Evolutionary conservation across 495 filamentous ascomycete species (phyloP), one percentile per base, ranked within the genome.

Genomic region (Aspergillus wentii): DNA sequence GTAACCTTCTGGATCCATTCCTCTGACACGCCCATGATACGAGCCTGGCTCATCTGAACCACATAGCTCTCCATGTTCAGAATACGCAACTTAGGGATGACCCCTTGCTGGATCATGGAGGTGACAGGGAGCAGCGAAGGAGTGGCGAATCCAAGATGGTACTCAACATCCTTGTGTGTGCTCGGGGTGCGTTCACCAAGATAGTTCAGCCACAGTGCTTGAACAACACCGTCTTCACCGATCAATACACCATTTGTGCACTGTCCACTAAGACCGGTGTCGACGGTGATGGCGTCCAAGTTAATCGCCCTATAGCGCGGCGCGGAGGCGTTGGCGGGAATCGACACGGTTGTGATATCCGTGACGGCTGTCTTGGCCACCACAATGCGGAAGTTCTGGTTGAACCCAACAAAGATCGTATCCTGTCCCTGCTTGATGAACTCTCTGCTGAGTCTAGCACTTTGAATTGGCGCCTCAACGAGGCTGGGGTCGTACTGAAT

Each of bases 271-370:
- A 97, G 76, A 41, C 77, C 84, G 0, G 92, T 95, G 57, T 99
- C 92, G 18, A 99, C 89, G 0, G 94, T 97, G 55, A 99, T 89
- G 27, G 94, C 94, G 50, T 99, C 94, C 15, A 99, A 74, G 49
- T 99, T 97, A 55, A 95, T 89, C 18, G 92, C 94, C 9, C 92
- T 77, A 50, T 97, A 98, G 35, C 92, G 72, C n/a, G 92, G 92
- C 7, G 92, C 88, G 8, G 85, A 77, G 2, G 85, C 80, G 51
- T 94, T 95, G 5, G 92, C 88, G 0, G 92, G 92, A 40, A 99
- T 96, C 2, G 92, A 87, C 4, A 99, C 92, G 19, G 92, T 92
- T 4, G 91, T 96, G 56, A 97, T 94, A 61, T 99, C 92, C 8
- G 94, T 97, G 19, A 99, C 88, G 0, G 86, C 85, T 0, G 92